Percentiles rank a stretch among this genome's conserved stretches.
Conservation (phyloP, 345 rosid species). For the Heritiera fomes region DNA sequence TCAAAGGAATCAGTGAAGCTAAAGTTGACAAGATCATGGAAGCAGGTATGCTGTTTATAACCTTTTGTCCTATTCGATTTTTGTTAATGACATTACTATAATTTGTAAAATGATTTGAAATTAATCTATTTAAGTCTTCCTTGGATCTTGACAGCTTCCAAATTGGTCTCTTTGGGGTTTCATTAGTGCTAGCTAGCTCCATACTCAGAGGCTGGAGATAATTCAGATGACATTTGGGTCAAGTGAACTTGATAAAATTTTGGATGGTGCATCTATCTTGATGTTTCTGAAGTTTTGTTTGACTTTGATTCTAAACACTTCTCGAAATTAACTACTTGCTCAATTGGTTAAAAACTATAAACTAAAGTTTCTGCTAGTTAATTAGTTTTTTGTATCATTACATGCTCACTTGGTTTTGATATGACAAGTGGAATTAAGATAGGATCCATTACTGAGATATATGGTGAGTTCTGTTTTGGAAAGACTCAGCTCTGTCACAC, state of each 20-base stretch:
- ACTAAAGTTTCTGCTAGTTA: not conserved
- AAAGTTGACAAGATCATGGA: conserved; percentile 92
- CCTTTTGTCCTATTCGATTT: not conserved
- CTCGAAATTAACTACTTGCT: conserved; percentile 1
- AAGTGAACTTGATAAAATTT: conserved; percentile 87
- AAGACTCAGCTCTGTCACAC: conserved; percentile 99
- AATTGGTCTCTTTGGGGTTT: conserved; percentile 93
- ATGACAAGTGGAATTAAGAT: conserved; percentile 90
- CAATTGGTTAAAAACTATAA: not conserved
- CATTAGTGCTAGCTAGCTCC: conserved; percentile 93
- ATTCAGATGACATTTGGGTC: conserved; percentile 98
- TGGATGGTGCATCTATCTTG: conserved; percentile 58
- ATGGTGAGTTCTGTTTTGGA: conserved; percentile 97
- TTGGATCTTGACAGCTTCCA: conserved; percentile 62
- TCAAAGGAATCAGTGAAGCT: conserved; percentile 85
- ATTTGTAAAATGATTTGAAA: not conserved
- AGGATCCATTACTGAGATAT: conserved; percentile 92
- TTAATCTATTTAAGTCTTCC: conserved; percentile 10
- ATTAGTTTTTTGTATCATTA: not conserved
- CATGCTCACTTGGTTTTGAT: conserved; percentile 20
- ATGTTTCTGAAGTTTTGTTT: conserved; percentile 7
- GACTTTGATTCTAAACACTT: conserved; percentile 4
- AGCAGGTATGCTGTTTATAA: conserved; percentile 58
- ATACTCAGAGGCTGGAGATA: conserved; percentile 90
- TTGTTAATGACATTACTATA: not conserved